Evolutionary conservation across 352 stramenopile genomes (phyloP).

Genomic region (Phytophthora palmivora): DNA sequence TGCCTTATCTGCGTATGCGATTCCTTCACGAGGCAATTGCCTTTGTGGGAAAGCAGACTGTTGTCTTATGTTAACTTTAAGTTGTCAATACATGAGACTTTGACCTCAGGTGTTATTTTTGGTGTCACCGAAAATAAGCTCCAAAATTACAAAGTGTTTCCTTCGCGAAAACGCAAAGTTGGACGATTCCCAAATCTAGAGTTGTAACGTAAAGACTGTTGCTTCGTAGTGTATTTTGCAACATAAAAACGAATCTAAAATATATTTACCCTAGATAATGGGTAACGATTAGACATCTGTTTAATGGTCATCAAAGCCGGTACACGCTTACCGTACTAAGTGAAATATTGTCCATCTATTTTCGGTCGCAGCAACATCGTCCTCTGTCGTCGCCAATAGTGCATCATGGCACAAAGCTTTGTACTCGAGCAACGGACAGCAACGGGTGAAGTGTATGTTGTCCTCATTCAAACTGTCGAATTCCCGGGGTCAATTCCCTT

Average conservation of each 20-base stretch:
- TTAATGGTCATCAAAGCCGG: not conserved
- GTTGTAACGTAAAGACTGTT: not conserved
- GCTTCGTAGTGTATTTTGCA: not conserved
- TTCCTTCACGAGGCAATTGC: conserved; percentile 7
- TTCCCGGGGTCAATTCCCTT: too few species aligned
- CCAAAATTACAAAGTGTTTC: not conserved
- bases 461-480: too few species aligned
- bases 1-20: not conserved
- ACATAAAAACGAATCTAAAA: conserved; percentile 5
- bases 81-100: conserved; percentile 4
- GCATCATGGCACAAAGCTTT: too few species aligned
- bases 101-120: not conserved
- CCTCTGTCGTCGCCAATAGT: too few species aligned
- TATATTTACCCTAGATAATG: conserved; percentile 10
- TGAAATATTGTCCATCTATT: too few species aligned
- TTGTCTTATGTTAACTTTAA: not conserved
- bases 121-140: not conserved
- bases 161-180: not conserved
- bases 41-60: not conserved
- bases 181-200: conserved; percentile 9
- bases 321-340: too few species aligned
- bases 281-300: not conserved
- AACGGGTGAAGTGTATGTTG: too few species aligned
- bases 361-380: too few species aligned
- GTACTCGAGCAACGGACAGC: too few species aligned